Percentiles rank a stretch among this genome's conserved stretches.
Evolutionary conservation across 768 basidiomycete species (phyloP).

Genomic region (Omphalotus guepiniiformis): DNA sequence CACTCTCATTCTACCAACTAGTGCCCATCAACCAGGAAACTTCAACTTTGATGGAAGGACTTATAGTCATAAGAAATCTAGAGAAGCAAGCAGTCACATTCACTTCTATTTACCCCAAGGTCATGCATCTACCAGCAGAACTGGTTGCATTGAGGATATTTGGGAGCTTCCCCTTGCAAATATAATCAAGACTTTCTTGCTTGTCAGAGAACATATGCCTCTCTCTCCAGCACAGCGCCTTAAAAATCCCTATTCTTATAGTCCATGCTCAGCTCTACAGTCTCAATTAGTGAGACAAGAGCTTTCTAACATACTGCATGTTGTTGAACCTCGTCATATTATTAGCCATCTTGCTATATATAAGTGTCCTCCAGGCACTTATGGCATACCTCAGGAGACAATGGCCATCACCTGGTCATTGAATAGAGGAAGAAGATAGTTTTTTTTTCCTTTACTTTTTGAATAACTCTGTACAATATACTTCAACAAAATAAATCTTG

Average conservation of each 20-base stretch:
- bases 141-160: background rate
- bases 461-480: too few relatives aligned
- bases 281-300: background rate
- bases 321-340: background rate
- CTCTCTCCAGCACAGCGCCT: background rate
- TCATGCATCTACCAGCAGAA: background rate
- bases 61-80: too few relatives aligned
- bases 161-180: background rate
- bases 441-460: too few relatives aligned
- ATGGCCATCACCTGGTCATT: background rate
- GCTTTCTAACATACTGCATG: background rate
- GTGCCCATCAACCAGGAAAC: too few relatives aligned
- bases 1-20: too few relatives aligned
- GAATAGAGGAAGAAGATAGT: background rate
- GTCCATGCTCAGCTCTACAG: background rate
- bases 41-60: too few relatives aligned
- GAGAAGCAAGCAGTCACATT: background rate
- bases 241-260: background rate
- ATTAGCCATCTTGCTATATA: background rate
- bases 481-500: too few relatives aligned
- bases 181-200: background rate
- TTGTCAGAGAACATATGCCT: background rate
- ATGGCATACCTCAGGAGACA: background rate
- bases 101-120: background rate
- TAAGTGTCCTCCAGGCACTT: background rate